A percentile compares a stretch with the other conserved stretches of the same genome.
Conservation (phyloP, 805 yeast species). For the Brettanomyces naardenensis region DNA sequence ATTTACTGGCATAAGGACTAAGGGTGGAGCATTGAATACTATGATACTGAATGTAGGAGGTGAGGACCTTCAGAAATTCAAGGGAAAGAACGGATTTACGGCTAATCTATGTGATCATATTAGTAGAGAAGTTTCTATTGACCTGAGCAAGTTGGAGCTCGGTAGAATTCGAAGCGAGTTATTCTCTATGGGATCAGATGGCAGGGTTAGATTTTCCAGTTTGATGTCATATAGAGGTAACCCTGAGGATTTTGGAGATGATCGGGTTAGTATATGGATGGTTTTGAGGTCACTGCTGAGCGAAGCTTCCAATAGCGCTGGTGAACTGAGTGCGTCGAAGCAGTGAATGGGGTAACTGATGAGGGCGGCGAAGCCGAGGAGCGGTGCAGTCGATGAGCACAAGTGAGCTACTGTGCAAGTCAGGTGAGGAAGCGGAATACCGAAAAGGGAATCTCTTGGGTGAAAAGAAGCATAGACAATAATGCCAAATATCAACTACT, state of each 20-base stretch:
- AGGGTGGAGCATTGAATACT: conserved; percentile 12
- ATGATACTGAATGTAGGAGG: conserved; percentile 19
- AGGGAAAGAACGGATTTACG: conserved; percentile 7
- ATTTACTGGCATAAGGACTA: conserved; percentile 11
- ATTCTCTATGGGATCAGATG: conserved; percentile 22
- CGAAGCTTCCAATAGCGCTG: too few relatives aligned
- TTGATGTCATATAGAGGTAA: conserved; percentile 20
- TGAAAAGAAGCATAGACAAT: too few relatives aligned
- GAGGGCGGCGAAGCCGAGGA: too few relatives aligned
- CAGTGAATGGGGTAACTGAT: too few relatives aligned
- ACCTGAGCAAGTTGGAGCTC: conserved; percentile 19
- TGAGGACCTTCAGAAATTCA: conserved; percentile 16
- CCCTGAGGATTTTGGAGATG: conserved; percentile 13
- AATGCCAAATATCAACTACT: too few relatives aligned
- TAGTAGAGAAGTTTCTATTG: conserved; percentile 18
- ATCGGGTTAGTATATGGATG: conserved; percentile 23
- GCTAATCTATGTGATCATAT: conserved; percentile 16
- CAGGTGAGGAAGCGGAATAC: too few relatives aligned
- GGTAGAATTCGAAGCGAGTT: conserved; percentile 22
- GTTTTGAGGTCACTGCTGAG: conserved; percentile 17
- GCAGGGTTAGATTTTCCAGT: conserved; percentile 20
- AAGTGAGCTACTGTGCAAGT: too few relatives aligned
- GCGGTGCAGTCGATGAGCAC: too few relatives aligned
- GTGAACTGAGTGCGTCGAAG: too few relatives aligned
- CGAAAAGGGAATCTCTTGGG: too few relatives aligned